Evolutionary conservation across 2,329 filamentous ascomycete genomes (phyloP).

Genomic region (Ceratocystis ficicola): DNA sequence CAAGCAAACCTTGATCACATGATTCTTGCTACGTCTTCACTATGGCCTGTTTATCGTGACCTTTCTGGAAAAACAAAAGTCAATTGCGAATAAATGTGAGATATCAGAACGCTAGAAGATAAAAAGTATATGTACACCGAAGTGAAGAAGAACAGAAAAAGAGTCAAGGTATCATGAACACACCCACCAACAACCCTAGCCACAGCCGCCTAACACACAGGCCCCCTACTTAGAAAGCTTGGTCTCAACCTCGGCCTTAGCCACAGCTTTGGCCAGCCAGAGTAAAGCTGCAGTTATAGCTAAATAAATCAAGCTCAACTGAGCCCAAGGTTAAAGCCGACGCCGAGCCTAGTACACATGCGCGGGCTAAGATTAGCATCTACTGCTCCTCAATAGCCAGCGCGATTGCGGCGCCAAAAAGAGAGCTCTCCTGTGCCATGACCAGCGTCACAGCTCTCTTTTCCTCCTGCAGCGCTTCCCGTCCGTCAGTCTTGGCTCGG

Average conservation of each 20-base stretch:
- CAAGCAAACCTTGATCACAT: too few species aligned
- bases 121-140: slow-evolving; percentile 2
- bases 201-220: background rate
- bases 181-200: background rate
- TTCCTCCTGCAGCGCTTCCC: slow-evolving; percentile 13
- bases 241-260: background rate
- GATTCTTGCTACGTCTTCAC: too few species aligned
- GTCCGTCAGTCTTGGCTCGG: background rate
- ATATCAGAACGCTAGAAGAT: background rate
- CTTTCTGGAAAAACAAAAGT: too few species aligned
- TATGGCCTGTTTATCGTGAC: too few species aligned
- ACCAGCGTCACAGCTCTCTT: slow-evolving; percentile 45
- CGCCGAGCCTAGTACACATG: background rate
- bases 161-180: slow-evolving; percentile 5
- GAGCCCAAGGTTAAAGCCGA: background rate
- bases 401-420: slow-evolving; percentile 63
- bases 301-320: background rate
- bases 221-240: too few species aligned
- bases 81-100: too few species aligned
- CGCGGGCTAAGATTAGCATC: slow-evolving; percentile 14
- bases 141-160: background rate
- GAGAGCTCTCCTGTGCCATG: slow-evolving; percentile 59
- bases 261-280: background rate
- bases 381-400: slow-evolving; percentile 36
- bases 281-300: background rate